Conservation (phyloP, 2,329 filamentous ascomycete species). For the Fusarium pseudoanthophilum region DNA sequence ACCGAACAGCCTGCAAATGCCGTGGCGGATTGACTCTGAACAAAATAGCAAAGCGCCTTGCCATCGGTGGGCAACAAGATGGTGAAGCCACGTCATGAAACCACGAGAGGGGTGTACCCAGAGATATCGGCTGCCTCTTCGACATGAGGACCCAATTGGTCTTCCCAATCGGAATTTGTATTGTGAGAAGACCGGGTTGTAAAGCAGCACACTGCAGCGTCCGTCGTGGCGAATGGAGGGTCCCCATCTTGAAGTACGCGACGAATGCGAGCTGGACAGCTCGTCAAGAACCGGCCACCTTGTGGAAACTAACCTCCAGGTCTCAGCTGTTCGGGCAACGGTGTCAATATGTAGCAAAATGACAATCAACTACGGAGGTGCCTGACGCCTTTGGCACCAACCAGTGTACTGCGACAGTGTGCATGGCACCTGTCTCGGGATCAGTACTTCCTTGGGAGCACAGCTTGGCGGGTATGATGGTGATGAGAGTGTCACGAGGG, state of each 20-base stretch:
- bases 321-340: not conserved
- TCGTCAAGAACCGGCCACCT: too few species aligned
- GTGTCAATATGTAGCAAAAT: not conserved
- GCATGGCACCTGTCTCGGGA: not conserved
- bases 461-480: not conserved
- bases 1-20: not conserved
- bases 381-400: too few species aligned
- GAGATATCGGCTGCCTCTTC: not conserved
- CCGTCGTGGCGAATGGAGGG: not conserved
- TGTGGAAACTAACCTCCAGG: not conserved
- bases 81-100: not conserved
- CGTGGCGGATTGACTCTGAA: not conserved
- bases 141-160: not conserved
- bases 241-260: not conserved
- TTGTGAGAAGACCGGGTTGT: not conserved
- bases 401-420: not conserved
- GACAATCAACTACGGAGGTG: not conserved
- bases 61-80: too few species aligned
- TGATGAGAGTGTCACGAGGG: not conserved
- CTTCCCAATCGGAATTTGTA: not conserved
- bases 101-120: not conserved
- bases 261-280: not conserved
- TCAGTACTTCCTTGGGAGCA: not conserved
- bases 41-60: too few species aligned
- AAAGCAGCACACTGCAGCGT: fast-evolving